These are phyloP conservation scores for Pneumocystis canis DNA, from an alignment of 1,139 yeast species.

Conservation along the genomic window DNA sequence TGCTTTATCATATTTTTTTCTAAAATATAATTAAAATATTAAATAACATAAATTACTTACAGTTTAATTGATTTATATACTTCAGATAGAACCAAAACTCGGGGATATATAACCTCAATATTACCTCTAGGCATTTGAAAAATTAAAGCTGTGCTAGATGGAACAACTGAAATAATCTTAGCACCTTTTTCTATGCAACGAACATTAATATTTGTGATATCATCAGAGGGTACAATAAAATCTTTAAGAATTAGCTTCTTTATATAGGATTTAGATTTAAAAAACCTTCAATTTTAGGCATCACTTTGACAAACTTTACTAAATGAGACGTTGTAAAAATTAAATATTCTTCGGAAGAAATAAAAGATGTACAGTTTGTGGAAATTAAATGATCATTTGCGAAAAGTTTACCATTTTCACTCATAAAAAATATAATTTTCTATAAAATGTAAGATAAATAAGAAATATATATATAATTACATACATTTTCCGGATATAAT, in stretches of 20 bases:
- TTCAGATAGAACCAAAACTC: slow-evolving; percentile 78
- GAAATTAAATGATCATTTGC: slow-evolving; percentile 51
- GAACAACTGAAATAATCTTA: slow-evolving; percentile 59
- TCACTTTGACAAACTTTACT: slow-evolving; percentile 67
- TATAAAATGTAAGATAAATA: neutral
- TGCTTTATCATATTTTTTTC: slow-evolving; percentile 45
- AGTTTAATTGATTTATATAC: slow-evolving; percentile 53
- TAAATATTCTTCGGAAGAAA: slow-evolving; percentile 56
- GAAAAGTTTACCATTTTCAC: slow-evolving; percentile 58
- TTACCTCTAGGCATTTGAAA: slow-evolving; percentile 95
- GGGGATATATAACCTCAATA: slow-evolving; percentile 80
- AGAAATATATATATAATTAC: slow-evolving; percentile 5
- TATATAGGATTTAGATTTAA: slow-evolving; percentile 25
- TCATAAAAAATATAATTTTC: slow-evolving; percentile 50
- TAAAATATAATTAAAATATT: slow-evolving; percentile 19
- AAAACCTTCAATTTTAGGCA: slow-evolving; percentile 24
- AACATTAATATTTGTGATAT: slow-evolving; percentile 53
- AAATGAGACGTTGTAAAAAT: slow-evolving; percentile 78
- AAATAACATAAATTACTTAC: neutral
- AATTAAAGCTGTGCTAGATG: slow-evolving; percentile 68
- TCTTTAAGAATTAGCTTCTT: slow-evolving; percentile 16
- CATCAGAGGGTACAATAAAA: slow-evolving; percentile 15
- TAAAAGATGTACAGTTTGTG: slow-evolving; percentile 68
- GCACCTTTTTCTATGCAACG: slow-evolving; percentile 89
- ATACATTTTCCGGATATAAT: slow-evolving; percentile 11